phyloP scores from a whole-genome alignment of 169 alveolate species.

The Plasmodium billcollinsi region DNA sequence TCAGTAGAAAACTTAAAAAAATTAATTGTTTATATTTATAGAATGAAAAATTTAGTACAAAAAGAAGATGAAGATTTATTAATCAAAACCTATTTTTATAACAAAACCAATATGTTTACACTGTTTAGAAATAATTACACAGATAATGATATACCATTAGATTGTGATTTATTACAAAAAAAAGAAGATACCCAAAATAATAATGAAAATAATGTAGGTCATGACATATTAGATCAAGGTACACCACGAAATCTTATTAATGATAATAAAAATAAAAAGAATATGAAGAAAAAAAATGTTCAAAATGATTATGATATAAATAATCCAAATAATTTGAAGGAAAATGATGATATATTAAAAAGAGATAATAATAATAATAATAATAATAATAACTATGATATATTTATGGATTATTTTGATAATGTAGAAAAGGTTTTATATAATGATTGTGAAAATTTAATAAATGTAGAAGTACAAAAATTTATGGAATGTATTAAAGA shows the following conservation, averaged over 20 bases:
- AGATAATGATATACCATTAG: neutral
- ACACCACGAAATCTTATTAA: neutral
- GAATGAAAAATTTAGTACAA: constrained; percentile 67
- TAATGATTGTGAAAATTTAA: constrained; percentile 66
- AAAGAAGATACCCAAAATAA: neutral
- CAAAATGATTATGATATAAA: neutral
- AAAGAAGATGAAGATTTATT: constrained; percentile 74
- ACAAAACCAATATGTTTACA: constrained; percentile 62
- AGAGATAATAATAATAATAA: neutral
- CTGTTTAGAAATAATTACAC: constrained; percentile 32
- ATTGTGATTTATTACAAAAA: neutral
- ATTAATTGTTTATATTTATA: constrained; percentile 67
- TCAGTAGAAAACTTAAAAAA: constrained; percentile 63
- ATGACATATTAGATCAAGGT: neutral
- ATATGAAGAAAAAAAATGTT: neutral
- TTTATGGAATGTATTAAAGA: constrained; percentile 70
- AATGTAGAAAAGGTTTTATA: constrained; percentile 7
- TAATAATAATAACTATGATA: constrained; percentile 2
- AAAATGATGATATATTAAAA: neutral
- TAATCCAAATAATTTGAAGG: neutral
- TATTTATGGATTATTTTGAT: constrained; percentile 52
- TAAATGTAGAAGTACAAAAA: constrained; percentile 49
- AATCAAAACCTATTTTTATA: constrained; percentile 65
- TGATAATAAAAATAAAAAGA: neutral
- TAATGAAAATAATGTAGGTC: neutral